Evolutionary conservation across 2,329 filamentous ascomycete genomes (phyloP), one percentile per base, ranked within the genome.

Genomic region (Colletotrichum orbiculare): DNA sequence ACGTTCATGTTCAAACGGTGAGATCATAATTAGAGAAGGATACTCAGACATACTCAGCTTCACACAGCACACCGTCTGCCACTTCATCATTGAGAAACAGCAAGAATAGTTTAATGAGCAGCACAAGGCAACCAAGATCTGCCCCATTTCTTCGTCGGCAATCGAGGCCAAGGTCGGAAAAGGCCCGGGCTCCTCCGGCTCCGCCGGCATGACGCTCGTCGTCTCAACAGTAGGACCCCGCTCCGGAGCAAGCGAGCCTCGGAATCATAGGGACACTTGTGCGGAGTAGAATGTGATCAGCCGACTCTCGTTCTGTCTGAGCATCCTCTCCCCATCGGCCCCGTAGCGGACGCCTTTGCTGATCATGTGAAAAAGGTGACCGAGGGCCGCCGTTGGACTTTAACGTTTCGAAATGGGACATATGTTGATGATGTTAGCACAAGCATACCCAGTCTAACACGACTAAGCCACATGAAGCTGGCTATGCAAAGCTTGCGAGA

Each of bases 181-280:
- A 25, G 25, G 25, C 25, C 37, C 25, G 54, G 15, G 15, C 25
- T n/a, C 38, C 38, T 13, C 55, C 55, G 38, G 55, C 55, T n/a
- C 55, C 55, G 55, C 50, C 46, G 37, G 46, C 55, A 58, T 58
- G 38, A 58, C 37, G 25, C 46, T 13, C 55, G 46, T 12, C 33
- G 25, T 50, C 55, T 43, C 55, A 50, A 15, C 43, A 34, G 15
- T 45, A 37, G 45, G 8, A 37, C 17, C 25, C 33, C 46, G n/a
- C 45, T 17, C 5, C 37, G 46, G 34, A 13, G 46, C 25, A 17
- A 12, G 8, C 39, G 25, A 58, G 46, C 55, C 55, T 50, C 55
- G 55, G 46, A n/a, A 43, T 13, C 46, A 15, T 41, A 25, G 37
- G 46, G 1, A 25, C 4, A 25, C 5, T 25, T 5, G 25, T 25